Percentiles rank a stretch among this genome's conserved stretches.
Conservation (phyloP, 2,329 filamentous ascomycete species). For the Fusarium sp. region DNA sequence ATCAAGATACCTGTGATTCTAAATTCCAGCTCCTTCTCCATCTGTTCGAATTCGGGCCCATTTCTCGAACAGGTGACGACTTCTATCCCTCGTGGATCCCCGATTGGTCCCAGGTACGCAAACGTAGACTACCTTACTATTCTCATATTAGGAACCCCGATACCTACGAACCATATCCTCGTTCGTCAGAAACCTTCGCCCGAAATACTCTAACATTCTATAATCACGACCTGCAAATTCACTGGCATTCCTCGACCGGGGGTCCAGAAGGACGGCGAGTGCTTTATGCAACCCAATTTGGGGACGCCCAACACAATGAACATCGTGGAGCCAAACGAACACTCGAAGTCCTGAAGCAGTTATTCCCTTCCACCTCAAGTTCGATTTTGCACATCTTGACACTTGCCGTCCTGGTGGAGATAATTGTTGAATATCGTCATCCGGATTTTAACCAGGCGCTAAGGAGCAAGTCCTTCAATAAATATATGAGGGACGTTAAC, state of each 20-base stretch:
- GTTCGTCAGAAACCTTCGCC: neutral
- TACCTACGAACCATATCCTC: constrained; percentile 4
- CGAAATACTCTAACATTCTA: neutral
- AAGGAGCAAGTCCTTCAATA: neutral
- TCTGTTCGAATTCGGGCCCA: constrained; percentile 12
- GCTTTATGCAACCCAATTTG: neutral
- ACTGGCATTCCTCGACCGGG: neutral
- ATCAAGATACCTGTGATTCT: neutral
- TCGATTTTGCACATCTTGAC: neutral
- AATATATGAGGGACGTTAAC: neutral
- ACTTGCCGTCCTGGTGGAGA: neutral
- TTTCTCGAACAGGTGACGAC: neutral
- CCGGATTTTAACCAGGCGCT: neutral
- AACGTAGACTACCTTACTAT: constrained; percentile 1
- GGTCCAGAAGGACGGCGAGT: neutral
- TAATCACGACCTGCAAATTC: neutral
- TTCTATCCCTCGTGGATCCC: constrained; percentile 16
- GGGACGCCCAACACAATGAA: neutral
- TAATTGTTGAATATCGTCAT: neutral
- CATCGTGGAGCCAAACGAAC: neutral
- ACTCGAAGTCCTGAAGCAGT: neutral
- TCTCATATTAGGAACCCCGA: neutral
- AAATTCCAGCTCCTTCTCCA: constrained; percentile 2
- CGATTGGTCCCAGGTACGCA: constrained; percentile 10
- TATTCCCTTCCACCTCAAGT: neutral